Base-by-base conservation (phyloP, 352 stramenopile genomes). In the Globisporangium cystogenes region DNA sequence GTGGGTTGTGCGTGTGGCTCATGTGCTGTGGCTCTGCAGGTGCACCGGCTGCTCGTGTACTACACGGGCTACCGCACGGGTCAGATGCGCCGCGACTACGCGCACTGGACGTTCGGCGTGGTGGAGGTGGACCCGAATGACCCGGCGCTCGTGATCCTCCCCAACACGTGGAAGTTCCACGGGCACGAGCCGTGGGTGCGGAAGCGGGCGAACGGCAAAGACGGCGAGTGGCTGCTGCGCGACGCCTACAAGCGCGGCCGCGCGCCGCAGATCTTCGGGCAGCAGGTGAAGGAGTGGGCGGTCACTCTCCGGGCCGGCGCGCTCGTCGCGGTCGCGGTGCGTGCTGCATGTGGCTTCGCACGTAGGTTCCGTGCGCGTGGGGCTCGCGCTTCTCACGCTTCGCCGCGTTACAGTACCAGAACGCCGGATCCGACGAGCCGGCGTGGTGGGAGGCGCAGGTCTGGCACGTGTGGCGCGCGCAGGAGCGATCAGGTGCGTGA, bases 21-120 rank as follows among this genome's bases (percentile, higher is more conserved):
- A 39, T 12, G 12, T 4, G 33, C 8, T 41, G 18, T 39, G 29
- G 44, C 21, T 24, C 16, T 51, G 20, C 42, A 83, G 72, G 68
- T 83, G 14, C 59, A 88, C 60, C 87, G 87, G 48, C 21, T 93
- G 12, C 85, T 93, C 27, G 82, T 93, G 26, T 86, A 89, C 51
- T 93, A 93, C 58, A 90, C 79, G 31, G 82, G 68, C 27, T 93
- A 93, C 70, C 85, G 84, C 64, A 93, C 82, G 0, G 76, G 77
- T 3, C 48, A 58, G 20, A 90, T 90, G 79, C 79, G 82, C 16
- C 55, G 61, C 31, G 54, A 81, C 39, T 84, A 71, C 20, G 62
- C 75, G 16, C 65, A 86, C 51, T 93, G 82, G 82, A 68, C 82
- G 27, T 93, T 90, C 26, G 82, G 82, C 1, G 42, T 86, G 27